These are phyloP conservation scores for Trypanosoma avium DNA, from an alignment of 208 protist species.

Conservation along the genomic window DNA sequence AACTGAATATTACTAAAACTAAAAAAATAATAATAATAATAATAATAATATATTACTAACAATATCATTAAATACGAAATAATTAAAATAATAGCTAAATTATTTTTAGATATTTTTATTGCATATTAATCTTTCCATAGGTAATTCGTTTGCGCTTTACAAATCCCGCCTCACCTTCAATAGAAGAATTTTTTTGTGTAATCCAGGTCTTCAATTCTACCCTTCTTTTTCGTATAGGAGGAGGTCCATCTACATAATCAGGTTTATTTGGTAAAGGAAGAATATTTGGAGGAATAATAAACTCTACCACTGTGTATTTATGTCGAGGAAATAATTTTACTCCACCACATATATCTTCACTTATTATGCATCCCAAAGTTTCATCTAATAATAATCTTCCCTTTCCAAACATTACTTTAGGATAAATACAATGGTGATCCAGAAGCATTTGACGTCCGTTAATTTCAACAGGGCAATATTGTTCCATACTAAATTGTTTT, in stretches of 20 bases:
- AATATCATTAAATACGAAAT: not conserved
- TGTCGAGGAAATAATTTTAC: constrained; percentile 76
- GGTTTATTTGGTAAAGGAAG: constrained; percentile 4
- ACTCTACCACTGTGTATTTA: constrained; percentile 63
- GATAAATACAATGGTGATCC: constrained; percentile 82
- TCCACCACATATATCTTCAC: constrained; percentile 75
- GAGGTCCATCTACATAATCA: not conserved
- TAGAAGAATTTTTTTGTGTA: constrained; percentile 2
- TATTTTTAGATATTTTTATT: too few species aligned
- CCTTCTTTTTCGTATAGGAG: not conserved
- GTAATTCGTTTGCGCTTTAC: constrained; percentile 13
- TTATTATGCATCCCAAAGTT: constrained; percentile 63
- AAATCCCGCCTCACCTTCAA: constrained; percentile 12
- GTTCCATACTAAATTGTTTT: constrained; percentile 25
- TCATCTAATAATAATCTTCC: constrained; percentile 66
- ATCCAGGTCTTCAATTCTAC: not conserved
- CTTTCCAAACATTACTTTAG: constrained; percentile 57
- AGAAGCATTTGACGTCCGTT: constrained; percentile 68
- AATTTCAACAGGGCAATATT: constrained; percentile 71
- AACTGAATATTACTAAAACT: not conserved
- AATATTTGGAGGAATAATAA: constrained; percentile 45
- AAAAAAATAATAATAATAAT: not conserved
- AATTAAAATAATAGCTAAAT: not conserved
- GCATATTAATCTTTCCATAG: too few species aligned
- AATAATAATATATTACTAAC: not conserved